Evolutionary conservation across 305 asterid genomes (phyloP).

Genomic region (Withania somnifera): DNA sequence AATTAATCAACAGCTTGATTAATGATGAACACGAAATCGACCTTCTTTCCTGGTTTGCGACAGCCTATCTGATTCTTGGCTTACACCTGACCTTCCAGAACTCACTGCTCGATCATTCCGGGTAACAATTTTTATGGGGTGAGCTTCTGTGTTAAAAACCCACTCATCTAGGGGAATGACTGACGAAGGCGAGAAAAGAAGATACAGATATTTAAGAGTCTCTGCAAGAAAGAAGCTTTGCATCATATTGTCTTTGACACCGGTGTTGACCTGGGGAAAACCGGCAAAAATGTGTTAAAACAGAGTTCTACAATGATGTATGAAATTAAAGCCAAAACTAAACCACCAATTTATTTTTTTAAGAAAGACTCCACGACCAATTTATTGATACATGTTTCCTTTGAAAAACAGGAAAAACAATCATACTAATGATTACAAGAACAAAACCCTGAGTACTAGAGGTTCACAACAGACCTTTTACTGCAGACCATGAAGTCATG

Average conservation of each 20-base stretch:
- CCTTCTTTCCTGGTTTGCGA: slow-evolving; percentile 83
- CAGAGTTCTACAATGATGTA: not conserved
- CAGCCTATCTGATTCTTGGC: slow-evolving; percentile 26
- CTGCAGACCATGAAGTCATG: not conserved
- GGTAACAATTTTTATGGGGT: slow-evolving; percentile 64
- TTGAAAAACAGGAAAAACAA: not conserved
- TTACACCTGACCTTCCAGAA: slow-evolving; percentile 19
- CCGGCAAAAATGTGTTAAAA: not conserved
- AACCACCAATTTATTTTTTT: not conserved
- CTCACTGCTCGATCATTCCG: slow-evolving; percentile 29
- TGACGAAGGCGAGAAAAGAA: slow-evolving; percentile 85
- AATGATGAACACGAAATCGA: slow-evolving; percentile 33
- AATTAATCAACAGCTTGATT: not conserved
- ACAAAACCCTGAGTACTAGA: not conserved
- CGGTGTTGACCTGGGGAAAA: slow-evolving; percentile 72
- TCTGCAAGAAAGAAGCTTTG: slow-evolving; percentile 97
- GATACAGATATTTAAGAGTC: slow-evolving; percentile 88
- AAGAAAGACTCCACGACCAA: no score
- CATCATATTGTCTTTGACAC: slow-evolving; percentile 98
- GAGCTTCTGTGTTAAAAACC: slow-evolving; percentile 99
- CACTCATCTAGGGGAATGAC: slow-evolving; percentile 90
- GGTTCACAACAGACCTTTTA: not conserved
- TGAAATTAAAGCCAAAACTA: not conserved
- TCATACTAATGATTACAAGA: not conserved
- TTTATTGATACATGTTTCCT: not conserved